Percentiles rank a stretch among this genome's conserved stretches.
Conservation (phyloP, 164 flowering plant species). For the Chloranthus sessilifolius region DNA sequence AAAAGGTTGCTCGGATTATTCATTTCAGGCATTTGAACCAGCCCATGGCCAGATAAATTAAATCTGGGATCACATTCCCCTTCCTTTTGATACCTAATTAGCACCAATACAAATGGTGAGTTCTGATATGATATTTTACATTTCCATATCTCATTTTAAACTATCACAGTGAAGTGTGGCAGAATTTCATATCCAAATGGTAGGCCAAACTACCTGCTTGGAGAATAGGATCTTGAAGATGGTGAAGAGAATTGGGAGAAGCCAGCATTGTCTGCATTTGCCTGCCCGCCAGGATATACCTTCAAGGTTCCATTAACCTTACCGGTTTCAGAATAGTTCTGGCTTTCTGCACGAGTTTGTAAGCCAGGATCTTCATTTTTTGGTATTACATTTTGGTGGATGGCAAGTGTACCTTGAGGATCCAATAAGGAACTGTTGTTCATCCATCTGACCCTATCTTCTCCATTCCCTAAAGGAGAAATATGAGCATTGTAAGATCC, state of each 20-base stretch:
- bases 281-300: conserved; percentile 29
- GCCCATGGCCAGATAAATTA: conserved; percentile 46
- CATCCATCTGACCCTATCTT: conserved; percentile 23
- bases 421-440: conserved; percentile 19
- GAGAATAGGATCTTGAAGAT: conserved; percentile 47
- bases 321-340: conserved; percentile 23
- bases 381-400: conserved; percentile 24
- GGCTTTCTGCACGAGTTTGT: conserved; percentile 26
- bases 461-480: conserved; percentile 26
- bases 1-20: conserved; percentile 35
- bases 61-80: conserved; percentile 44
- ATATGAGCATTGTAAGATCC: conserved; percentile 24
- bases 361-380: conserved; percentile 20
- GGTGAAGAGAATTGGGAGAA: conserved; percentile 54
- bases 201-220: conserved; percentile 45
- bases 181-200: neutral
- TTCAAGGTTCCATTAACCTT: conserved; percentile 43
- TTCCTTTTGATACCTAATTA: conserved; percentile 44
- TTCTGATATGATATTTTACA: too few species aligned
- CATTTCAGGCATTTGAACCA: conserved; percentile 50
- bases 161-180: neutral
- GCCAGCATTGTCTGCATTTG: conserved; percentile 34
- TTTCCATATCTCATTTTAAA: neutral
- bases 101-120: conserved; percentile 5
- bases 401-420: conserved; percentile 28